These are phyloP conservation scores for Clavariopsis aquatica DNA, from an alignment of 495 filamentous ascomycete species.

Conservation along the genomic window DNA sequence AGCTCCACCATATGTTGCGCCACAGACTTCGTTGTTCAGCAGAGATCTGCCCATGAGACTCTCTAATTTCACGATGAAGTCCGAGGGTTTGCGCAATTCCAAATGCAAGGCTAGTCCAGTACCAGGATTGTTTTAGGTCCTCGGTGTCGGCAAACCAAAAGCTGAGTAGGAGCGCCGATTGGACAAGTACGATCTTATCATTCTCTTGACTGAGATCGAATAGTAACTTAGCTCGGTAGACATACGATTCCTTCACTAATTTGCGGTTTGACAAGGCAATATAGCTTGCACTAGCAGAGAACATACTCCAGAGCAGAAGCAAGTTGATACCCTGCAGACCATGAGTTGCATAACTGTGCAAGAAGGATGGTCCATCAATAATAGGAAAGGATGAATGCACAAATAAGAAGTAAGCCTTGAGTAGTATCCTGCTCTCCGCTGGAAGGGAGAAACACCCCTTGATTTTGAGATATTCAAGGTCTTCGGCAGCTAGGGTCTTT, in stretches of 20 bases:
- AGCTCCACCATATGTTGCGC: conserved; percentile 37
- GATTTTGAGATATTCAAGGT: conserved; percentile 32
- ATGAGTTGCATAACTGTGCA: conserved; percentile 37
- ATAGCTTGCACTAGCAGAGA: conserved; percentile 38
- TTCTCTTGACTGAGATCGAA: conserved; percentile 31
- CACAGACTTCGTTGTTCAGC: conserved; percentile 20
- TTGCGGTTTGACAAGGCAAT: conserved; percentile 2
- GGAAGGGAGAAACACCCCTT: conserved; percentile 36
- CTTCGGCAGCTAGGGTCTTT: conserved; percentile 28
- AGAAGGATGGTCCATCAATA: neutral
- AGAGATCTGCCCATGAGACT: conserved; percentile 6
- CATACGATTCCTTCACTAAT: conserved; percentile 3
- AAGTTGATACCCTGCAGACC: conserved; percentile 43
- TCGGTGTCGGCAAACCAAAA: conserved; percentile 38
- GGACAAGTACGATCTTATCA: conserved; percentile 33
- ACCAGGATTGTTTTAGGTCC: conserved; percentile 36
- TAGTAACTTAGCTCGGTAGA: conserved; percentile 17
- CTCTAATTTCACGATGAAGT: conserved; percentile 23
- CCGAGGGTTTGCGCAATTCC: conserved; percentile 37
- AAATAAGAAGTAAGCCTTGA: conserved; percentile 44
- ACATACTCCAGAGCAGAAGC: conserved; percentile 49
- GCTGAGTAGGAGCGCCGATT: conserved; percentile 33
- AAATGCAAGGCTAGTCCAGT: conserved; percentile 39
- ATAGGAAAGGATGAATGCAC: conserved; percentile 23
- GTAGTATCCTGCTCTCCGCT: conserved; percentile 5